Conservation (phyloP, 1,139 yeast genomes). For the Suhomyces anneliseae region DNA sequence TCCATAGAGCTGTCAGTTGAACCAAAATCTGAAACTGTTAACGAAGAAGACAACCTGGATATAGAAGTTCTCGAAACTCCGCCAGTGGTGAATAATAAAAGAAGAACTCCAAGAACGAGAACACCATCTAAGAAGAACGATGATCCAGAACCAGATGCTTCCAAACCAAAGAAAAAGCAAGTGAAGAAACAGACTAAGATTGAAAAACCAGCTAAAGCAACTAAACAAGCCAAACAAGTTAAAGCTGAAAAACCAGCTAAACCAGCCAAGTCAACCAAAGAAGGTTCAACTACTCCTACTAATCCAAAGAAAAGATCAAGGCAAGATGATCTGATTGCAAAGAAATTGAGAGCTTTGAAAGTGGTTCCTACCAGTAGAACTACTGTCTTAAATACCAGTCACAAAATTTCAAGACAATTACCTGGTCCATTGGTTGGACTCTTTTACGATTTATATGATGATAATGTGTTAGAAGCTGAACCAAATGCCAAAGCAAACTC, state of each 20-base stretch:
- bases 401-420: constrained; percentile 34
- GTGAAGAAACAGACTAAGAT: not conserved
- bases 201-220: constrained; percentile 1
- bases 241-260: constrained; percentile 1
- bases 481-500: constrained; percentile 19
- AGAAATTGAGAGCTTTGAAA: constrained; percentile 7
- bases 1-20: not conserved
- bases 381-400: constrained; percentile 30
- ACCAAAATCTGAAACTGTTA: not conserved
- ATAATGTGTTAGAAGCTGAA: constrained; percentile 26
- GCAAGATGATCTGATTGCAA: constrained; percentile 3
- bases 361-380: constrained; percentile 27
- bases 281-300: not conserved
- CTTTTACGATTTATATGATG: constrained; percentile 41
- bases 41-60: not conserved
- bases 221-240: not conserved
- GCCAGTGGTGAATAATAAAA: not conserved
- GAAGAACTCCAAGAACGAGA: constrained; percentile 3
- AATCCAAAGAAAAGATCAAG: constrained; percentile 1
- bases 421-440: constrained; percentile 45
- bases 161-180: not conserved
- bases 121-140: constrained; percentile 3
- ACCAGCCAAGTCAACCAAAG: not conserved
- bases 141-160: not conserved
- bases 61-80: not conserved